Conservation (phyloP, 2,329 filamentous ascomycete species). For the Helminthosporium solani region DNA sequence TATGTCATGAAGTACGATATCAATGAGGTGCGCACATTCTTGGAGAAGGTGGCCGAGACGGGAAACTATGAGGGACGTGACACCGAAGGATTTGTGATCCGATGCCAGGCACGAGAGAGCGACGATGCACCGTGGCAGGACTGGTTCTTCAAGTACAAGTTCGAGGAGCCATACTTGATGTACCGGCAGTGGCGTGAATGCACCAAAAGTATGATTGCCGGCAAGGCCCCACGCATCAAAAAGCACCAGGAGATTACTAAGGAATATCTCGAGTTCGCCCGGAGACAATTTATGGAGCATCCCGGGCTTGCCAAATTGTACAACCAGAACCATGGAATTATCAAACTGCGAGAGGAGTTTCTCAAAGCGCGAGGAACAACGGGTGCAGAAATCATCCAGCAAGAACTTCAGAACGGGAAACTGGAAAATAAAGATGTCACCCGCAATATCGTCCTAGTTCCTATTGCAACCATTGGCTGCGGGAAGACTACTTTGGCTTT, state of each 20-base stretch:
- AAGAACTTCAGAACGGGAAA: constrained; percentile 62
- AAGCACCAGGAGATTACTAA: constrained; percentile 90
- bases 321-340: constrained; percentile 90
- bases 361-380: constrained; percentile 79
- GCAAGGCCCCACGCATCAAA: constrained; percentile 71
- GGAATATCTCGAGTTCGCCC: constrained; percentile 83
- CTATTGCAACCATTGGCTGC: constrained; percentile 90
- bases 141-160: constrained; percentile 99
- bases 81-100: constrained; percentile 94
- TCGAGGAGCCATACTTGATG: constrained; percentile 98
- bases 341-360: constrained; percentile 85
- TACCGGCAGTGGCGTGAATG: constrained; percentile 98
- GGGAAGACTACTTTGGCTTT: constrained; percentile 93
- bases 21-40: constrained; percentile 71
- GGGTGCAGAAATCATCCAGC: constrained; percentile 81
- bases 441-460: constrained; percentile 76
- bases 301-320: constrained; percentile 70
- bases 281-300: constrained; percentile 68
- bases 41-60: constrained; percentile 82
- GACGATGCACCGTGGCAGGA: constrained; percentile 65
- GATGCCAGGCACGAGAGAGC: constrained; percentile 69
- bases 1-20: constrained; percentile 76
- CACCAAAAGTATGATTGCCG: constrained; percentile 82
- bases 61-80: constrained; percentile 88
- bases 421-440: constrained; percentile 57